Evolutionary conservation across 164 flowering plant genomes (phyloP).

Genomic region (Magnolia changhungtana): DNA sequence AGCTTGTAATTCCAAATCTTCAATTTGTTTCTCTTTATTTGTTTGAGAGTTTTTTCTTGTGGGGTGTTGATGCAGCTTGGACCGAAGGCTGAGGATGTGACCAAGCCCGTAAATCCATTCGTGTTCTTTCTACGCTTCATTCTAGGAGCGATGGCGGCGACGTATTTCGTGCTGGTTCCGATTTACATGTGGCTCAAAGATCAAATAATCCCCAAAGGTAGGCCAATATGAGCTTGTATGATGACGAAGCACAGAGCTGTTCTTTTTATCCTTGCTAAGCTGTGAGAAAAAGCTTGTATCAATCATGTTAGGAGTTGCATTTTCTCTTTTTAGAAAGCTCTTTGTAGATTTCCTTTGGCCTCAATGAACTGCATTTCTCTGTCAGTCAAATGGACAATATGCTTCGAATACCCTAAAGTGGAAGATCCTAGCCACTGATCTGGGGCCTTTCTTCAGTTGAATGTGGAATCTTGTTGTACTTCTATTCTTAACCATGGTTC

Average conservation of each 20-base stretch:
- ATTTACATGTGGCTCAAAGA: slow-evolving; percentile 98
- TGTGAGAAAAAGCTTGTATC: not conserved
- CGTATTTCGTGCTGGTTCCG: slow-evolving; percentile 77
- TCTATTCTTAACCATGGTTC: too few species aligned
- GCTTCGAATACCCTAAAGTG: not conserved
- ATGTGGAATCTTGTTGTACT: too few species aligned
- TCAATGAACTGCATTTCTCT: not conserved
- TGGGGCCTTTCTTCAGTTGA: not conserved
- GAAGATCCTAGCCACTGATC: not conserved
- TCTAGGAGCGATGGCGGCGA: slow-evolving; percentile 65
- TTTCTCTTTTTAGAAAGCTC: not conserved
- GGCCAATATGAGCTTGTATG: slow-evolving; percentile 46
- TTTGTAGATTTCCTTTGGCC: not conserved
- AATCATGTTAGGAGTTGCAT: not conserved
- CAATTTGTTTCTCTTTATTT: too few species aligned
- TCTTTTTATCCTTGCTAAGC: not conserved
- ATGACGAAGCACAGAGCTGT: not conserved
- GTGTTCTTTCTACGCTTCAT: slow-evolving; percentile 58
- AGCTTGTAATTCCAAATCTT: too few species aligned
- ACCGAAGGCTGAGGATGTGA: slow-evolving; percentile 52
- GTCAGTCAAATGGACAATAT: not conserved
- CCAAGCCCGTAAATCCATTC: slow-evolving; percentile 38
- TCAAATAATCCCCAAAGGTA: slow-evolving; percentile 74
- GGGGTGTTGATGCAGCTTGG: slow-evolving; percentile 43
- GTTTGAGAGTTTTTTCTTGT: not conserved